Base-by-base conservation (phyloP, 176 grass and related monocot genomes). In the Areca catechu region DNA sequence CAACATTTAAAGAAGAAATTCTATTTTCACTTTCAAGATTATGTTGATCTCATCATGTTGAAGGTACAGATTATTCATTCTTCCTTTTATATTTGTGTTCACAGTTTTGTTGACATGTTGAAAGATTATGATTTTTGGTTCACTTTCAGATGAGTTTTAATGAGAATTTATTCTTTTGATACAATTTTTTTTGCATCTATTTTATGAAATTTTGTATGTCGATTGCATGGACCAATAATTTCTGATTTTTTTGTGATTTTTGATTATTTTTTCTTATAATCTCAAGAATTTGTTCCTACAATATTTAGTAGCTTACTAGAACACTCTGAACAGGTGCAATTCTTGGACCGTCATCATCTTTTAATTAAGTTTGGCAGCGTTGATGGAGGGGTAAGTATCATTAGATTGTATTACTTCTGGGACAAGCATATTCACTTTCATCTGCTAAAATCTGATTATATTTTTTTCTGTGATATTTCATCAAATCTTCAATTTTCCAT, bases 1-100 rank as follows among this genome's bases (percentile, higher is more conserved):
- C 86, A 97, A 18, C 78, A 88, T 97, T 72, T 97, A 54, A 97
- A 91, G 72, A 96, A 90, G 71, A 91, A 84, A 66, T 97, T 91
- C 48, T 97, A 97, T 88, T 97, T 88, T 81, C 83, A 88, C 58
- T 97, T 91, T 81, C 86, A 91, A 88, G 92, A 91, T 57, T 97
- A 90, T 66, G 77, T 88, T 63, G 92, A 97, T 71, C 83, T 97
- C 83, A 85, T 88, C 70, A 85, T 97, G 73, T 88, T 71, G 83
- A 97, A 97, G 88, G 92, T 97, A 85, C n/a, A 60, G 37, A 66
- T 7, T 20, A 19, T 19, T 12, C 34, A 43, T 61, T 24, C 60
- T 51, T 24, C 74, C 7, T 50, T 74, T 74, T 59, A 10, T 16
- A 48, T 12, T 52, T 60, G n/a, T 53, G 20, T 22, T 43, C 34